phyloP scores from a whole-genome alignment of 257 asterid genomes.

The Solanum bulbocastanum region DNA sequence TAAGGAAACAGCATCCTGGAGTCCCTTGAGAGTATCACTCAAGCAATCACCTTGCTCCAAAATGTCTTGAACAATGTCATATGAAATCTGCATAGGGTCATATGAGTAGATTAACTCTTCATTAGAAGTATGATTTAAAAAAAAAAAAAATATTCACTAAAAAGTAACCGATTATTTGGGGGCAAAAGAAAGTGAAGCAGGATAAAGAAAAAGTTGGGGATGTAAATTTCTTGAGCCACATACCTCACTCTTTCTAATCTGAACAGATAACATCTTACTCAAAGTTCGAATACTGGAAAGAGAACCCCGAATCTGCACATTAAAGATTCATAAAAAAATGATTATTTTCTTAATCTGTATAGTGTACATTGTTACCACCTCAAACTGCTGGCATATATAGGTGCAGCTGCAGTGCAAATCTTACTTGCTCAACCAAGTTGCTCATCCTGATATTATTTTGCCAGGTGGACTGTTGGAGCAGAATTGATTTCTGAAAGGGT shows the following conservation, averaged over 20 bases:
- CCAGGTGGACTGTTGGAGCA: constrained; percentile 91
- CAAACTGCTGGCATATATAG: background rate
- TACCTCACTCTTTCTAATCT: constrained; percentile 83
- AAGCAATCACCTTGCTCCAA: constrained; percentile 73
- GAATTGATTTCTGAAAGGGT: constrained; percentile 67
- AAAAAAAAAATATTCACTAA: background rate
- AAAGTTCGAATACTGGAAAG: constrained; percentile 74
- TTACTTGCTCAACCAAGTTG: constrained; percentile 94
- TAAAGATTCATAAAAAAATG: background rate
- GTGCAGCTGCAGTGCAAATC: constrained; percentile 9
- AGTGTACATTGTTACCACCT: background rate
- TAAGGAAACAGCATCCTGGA: constrained; percentile 83
- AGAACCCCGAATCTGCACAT: constrained; percentile 64
- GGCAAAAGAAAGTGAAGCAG: constrained; percentile 2
- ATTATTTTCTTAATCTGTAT: background rate
- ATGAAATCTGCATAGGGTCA: constrained; percentile 48
- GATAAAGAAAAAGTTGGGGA: background rate
- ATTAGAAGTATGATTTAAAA: background rate
- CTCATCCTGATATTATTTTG: constrained; percentile 90
- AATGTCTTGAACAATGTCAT: constrained; percentile 80
- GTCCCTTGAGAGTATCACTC: constrained; percentile 70
- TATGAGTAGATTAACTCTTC: background rate
- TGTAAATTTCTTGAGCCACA: constrained; percentile 2
- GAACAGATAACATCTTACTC: constrained; percentile 72
- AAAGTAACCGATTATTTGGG: background rate